These are phyloP conservation scores for Cercospora zeae-maydis DNA, from an alignment of 2,329 filamentous ascomycete genomes.

Conservation along the genomic window DNA sequence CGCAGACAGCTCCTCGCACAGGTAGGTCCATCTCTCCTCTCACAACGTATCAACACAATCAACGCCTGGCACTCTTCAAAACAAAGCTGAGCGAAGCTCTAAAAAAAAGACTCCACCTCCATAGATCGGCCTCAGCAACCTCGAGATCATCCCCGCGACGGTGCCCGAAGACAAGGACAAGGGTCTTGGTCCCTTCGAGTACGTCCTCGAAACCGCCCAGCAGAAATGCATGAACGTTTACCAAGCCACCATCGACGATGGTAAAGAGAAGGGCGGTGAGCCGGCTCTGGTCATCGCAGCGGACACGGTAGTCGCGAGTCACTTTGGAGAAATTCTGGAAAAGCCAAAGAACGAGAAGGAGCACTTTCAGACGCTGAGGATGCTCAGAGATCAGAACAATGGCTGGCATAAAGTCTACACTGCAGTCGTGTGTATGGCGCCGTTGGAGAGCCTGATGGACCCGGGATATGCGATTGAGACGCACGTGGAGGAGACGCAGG, in stretches of 20 bases:
- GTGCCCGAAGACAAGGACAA: conserved; percentile 86
- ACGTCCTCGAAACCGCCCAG: conserved; percentile 81
- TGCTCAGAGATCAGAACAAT: conserved; percentile 66
- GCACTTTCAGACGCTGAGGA: conserved; percentile 78
- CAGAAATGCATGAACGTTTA: conserved; percentile 79
- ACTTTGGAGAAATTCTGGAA: conserved; percentile 75
- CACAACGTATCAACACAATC: neutral
- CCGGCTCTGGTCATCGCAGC: conserved; percentile 24
- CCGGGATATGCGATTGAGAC: conserved; percentile 82
- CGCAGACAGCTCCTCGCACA: conserved; percentile 75
- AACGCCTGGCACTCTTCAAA: neutral
- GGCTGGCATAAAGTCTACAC: conserved; percentile 76
- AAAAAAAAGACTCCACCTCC: conserved; percentile 13
- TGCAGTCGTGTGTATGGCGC: conserved; percentile 77
- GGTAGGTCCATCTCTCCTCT: conserved; percentile 41
- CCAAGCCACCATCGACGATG: conserved; percentile 54
- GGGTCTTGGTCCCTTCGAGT: conserved; percentile 75
- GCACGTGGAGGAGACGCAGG: conserved; percentile 83
- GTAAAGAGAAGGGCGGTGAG: conserved; percentile 49
- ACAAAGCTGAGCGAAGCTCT: conserved; percentile 21
- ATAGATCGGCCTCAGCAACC: conserved; percentile 71
- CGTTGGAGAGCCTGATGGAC: conserved; percentile 71
- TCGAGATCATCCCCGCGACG: conserved; percentile 80
- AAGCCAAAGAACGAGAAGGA: conserved; percentile 81
- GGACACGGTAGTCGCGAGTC: conserved; percentile 65